phyloP scores from a whole-genome alignment of 148 eudicot genomes.

The Polygonum maritimum region DNA sequence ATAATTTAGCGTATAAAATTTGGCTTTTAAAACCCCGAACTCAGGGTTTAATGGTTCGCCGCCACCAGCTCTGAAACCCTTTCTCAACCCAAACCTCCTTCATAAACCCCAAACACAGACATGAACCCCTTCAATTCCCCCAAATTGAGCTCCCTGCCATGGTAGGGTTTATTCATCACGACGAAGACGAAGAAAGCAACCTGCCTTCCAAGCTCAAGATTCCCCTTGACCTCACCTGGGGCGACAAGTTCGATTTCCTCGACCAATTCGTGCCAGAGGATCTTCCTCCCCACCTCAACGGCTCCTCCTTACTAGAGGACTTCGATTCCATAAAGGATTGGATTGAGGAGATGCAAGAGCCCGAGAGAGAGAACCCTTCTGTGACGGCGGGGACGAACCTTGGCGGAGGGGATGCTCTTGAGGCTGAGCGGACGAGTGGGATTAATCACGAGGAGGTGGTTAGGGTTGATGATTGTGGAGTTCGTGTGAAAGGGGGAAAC shows the following conservation, averaged over 20 bases:
- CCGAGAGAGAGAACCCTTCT: slow-evolving; percentile 13
- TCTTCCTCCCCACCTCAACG: slow-evolving; percentile 27
- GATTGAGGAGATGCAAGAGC: slow-evolving; percentile 34
- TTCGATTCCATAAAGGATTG: slow-evolving; percentile 50
- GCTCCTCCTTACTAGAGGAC: slow-evolving; percentile 38
- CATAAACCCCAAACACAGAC: neutral
- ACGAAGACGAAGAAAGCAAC: slow-evolving; percentile 19
- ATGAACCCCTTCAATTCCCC: slow-evolving; percentile 12
- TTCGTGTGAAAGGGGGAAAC: neutral
- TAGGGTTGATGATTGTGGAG: slow-evolving; percentile 4
- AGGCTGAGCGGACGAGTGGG: neutral
- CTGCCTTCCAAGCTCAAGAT: slow-evolving; percentile 22
- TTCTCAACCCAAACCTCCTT: neutral
- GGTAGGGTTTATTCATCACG: slow-evolving; percentile 42
- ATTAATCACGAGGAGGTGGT: neutral
- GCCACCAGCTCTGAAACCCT: neutral
- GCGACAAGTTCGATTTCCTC: slow-evolving; percentile 17
- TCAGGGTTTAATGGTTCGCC: neutral
- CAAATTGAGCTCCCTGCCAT: slow-evolving; percentile 24
- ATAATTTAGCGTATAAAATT: no score
- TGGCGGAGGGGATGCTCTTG: neutral
- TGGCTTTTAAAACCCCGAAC: no score
- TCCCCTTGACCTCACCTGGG: slow-evolving; percentile 14
- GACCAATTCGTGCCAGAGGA: slow-evolving; percentile 31
- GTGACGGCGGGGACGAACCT: neutral